Percentiles rank a stretch among this genome's conserved stretches.
These are phyloP conservation scores for Helianthus tuberosus DNA, from an alignment of 129 eudicot genomes.

Conservation along the genomic window DNA sequence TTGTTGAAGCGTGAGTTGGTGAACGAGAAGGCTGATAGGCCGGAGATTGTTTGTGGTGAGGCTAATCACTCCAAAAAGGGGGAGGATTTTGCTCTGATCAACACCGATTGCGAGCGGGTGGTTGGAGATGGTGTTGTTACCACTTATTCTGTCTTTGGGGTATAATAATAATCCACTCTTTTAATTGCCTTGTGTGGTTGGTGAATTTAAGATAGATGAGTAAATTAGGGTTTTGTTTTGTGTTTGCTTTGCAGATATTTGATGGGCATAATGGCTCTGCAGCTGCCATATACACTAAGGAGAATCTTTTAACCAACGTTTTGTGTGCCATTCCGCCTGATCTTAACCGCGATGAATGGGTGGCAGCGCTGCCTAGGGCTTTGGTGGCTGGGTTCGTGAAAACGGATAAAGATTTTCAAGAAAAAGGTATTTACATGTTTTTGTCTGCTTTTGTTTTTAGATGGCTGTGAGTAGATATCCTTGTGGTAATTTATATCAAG, in stretches of 20 bases:
- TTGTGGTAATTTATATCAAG: constrained; percentile 6
- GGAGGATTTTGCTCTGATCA: constrained; percentile 77
- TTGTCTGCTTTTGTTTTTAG: not conserved
- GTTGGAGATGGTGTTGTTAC: constrained; percentile 79
- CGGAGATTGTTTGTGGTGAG: constrained; percentile 69
- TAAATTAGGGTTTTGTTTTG: not conserved
- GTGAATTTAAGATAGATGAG: not conserved
- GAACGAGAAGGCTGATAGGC: constrained; percentile 81
- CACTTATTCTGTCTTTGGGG: constrained; percentile 86
- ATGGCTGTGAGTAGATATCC: constrained; percentile 5
- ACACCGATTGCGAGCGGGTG: constrained; percentile 71
- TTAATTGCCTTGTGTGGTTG: not conserved
- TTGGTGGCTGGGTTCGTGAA: constrained; percentile 96
- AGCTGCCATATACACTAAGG: constrained; percentile 91
- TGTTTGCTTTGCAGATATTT: constrained; percentile 65
- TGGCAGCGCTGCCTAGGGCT: constrained; percentile 88
- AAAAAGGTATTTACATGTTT: constrained; percentile 55
- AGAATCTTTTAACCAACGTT: constrained; percentile 81
- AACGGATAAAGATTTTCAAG: constrained; percentile 94
- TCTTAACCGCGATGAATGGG: constrained; percentile 90
- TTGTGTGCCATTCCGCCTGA: constrained; percentile 79
- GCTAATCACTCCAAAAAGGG: constrained; percentile 92
- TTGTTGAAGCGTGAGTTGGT: constrained; percentile 83
- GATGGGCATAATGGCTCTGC: constrained; percentile 99
- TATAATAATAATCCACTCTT: constrained; percentile 12